phyloP scores from a whole-genome alignment of 768 basidiomycete genomes.

The Pleurotus pulmonarius region DNA sequence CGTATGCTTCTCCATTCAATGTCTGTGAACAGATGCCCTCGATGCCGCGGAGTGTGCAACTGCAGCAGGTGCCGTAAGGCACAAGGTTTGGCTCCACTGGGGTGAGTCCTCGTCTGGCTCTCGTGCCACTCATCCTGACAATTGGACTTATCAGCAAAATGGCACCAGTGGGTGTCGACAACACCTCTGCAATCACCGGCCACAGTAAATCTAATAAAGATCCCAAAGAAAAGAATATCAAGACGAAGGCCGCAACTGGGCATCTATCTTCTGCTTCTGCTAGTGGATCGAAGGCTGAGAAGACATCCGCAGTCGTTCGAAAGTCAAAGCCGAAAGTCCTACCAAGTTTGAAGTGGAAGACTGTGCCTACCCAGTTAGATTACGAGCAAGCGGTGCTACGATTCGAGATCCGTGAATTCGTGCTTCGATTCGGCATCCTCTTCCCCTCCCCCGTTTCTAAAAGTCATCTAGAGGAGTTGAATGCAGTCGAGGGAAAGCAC shows the following conservation, averaged over 20 bases:
- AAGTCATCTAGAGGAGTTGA: conserved; percentile 59
- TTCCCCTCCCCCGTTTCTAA: conserved; percentile 38
- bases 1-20: conserved; percentile 29
- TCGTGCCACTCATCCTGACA: background rate
- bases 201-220: no score
- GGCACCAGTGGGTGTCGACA: no score
- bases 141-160: background rate
- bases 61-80: conserved; percentile 64
- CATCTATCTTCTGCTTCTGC: background rate
- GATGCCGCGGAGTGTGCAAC: conserved; percentile 64
- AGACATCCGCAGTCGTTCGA: conserved; percentile 15
- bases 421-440: conserved; percentile 55
- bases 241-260: no score
- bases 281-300: conserved; percentile 2
- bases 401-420: conserved; percentile 72
- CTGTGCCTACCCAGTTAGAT: conserved; percentile 38
- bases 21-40: conserved; percentile 53
- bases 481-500: conserved; percentile 39
- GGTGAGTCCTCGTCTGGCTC: conserved; percentile 34
- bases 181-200: no score
- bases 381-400: conserved; percentile 52
- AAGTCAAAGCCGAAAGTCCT: conserved; percentile 32
- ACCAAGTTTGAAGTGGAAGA: conserved; percentile 52
- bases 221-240: no score
- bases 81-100: conserved; percentile 55